phyloP scores from a whole-genome alignment of 805 yeast species.

The Starmera pachycereana region DNA sequence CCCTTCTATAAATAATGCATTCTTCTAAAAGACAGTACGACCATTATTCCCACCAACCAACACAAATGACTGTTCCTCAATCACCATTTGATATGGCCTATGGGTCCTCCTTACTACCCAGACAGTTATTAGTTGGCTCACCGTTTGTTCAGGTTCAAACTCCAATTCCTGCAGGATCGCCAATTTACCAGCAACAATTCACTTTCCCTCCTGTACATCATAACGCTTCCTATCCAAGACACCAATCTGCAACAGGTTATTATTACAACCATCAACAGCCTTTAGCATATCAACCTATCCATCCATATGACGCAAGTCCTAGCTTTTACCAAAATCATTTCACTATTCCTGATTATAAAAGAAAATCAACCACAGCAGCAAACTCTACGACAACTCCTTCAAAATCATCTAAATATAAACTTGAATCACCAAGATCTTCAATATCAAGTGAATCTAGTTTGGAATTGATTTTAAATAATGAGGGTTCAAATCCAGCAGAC shows the following conservation, averaged over 20 bases:
- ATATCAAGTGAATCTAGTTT: background rate
- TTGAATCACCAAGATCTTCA: background rate
- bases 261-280: too few species aligned
- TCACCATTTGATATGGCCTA: slow-evolving; percentile 53
- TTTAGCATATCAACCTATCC: too few species aligned
- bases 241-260: too few species aligned
- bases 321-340: too few species aligned
- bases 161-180: slow-evolving; percentile 17
- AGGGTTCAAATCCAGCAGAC: too few species aligned
- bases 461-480: background rate
- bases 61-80: slow-evolving; percentile 23
- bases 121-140: slow-evolving; percentile 48
- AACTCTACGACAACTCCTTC: background rate
- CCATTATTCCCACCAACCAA: too few species aligned
- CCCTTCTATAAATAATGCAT: too few species aligned
- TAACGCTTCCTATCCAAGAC: too few species aligned
- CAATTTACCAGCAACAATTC: slow-evolving; percentile 10
- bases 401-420: background rate
- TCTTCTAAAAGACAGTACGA: too few species aligned
- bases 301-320: too few species aligned
- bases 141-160: slow-evolving; percentile 41
- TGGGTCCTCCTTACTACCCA: slow-evolving; percentile 53
- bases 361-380: background rate
- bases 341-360: background rate
- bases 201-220: background rate